phyloP scores from a whole-genome alignment of 1,284 basidiomycete genomes.

The Exobasidium rhododendri region DNA sequence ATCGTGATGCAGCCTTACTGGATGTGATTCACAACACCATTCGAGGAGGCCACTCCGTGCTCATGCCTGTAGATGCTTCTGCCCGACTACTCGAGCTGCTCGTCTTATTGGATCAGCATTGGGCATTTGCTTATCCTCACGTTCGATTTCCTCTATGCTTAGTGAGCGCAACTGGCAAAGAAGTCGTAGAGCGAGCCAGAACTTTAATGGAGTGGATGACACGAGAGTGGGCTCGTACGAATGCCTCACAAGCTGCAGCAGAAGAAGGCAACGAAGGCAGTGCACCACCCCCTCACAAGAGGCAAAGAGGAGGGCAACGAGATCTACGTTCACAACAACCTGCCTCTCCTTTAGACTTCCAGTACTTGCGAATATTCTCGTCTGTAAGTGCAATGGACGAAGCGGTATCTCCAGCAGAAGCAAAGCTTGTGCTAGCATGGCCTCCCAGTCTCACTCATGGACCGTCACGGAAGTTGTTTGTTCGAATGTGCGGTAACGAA shows the following conservation, averaged over 20 bases:
- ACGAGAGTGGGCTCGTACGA: conserved; percentile 67
- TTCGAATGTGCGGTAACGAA: conserved; percentile 76
- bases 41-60: conserved; percentile 73
- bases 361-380: conserved; percentile 83
- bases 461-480: conserved; percentile 78
- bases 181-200: conserved; percentile 89
- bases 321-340: conserved; percentile 10
- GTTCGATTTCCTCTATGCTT: conserved; percentile 68
- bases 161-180: conserved; percentile 80
- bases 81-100: conserved; percentile 89
- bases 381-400: conserved; percentile 75
- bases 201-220: conserved; percentile 99
- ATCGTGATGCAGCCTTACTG: conserved; percentile 69
- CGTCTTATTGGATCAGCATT: conserved; percentile 93
- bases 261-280: conserved; percentile 18
- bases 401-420: conserved; percentile 68
- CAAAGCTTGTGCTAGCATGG: conserved; percentile 88
- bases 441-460: conserved; percentile 90
- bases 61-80: conserved; percentile 89
- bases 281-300: background rate
- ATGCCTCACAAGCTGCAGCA: conserved; percentile 17
- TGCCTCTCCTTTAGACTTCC: conserved; percentile 56
- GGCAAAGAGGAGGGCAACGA: background rate
- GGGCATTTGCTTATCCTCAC: conserved; percentile 76
- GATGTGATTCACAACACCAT: conserved; percentile 75